phyloP scores from a whole-genome alignment of 495 filamentous ascomycete species.

The Umbilicaria muhlenbergii region DNA sequence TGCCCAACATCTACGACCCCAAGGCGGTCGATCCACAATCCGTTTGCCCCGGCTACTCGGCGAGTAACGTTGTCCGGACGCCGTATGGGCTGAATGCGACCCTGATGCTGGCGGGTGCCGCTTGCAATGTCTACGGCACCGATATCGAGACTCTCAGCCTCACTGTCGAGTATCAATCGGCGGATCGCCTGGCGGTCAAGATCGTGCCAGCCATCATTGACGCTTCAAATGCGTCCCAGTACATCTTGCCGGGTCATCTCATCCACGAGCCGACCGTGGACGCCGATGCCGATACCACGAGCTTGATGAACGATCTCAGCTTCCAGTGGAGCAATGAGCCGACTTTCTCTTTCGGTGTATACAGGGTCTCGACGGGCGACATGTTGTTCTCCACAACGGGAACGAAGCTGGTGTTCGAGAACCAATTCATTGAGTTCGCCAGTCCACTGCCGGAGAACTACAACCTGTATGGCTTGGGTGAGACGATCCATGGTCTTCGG shows the following conservation, averaged over 20 bases:
- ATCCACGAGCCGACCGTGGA: slow-evolving; percentile 42
- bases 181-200: slow-evolving; percentile 34
- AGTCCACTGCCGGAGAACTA: slow-evolving; percentile 40
- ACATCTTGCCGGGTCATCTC: slow-evolving; percentile 44
- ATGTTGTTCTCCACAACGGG: slow-evolving; percentile 40
- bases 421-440: slow-evolving; percentile 50
- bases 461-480: slow-evolving; percentile 48
- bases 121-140: slow-evolving; percentile 47
- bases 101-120: slow-evolving; percentile 34
- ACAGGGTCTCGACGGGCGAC: slow-evolving; percentile 38
- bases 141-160: slow-evolving; percentile 42
- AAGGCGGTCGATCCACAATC: slow-evolving; percentile 54
- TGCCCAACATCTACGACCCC: slow-evolving; percentile 61
- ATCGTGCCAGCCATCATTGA: slow-evolving; percentile 47
- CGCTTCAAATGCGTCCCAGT: slow-evolving; percentile 50
- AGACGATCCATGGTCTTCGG: slow-evolving; percentile 41
- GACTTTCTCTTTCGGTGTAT: slow-evolving; percentile 42
- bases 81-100: slow-evolving; percentile 34
- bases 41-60: slow-evolving; percentile 49
- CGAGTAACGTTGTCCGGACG: slow-evolving; percentile 31
- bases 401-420: slow-evolving; percentile 41
- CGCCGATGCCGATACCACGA: slow-evolving; percentile 16
- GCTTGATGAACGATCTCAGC: slow-evolving; percentile 31
- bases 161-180: slow-evolving; percentile 40
- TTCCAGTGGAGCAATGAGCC: slow-evolving; percentile 44